Evolutionary conservation across 306 rosid genomes (phyloP), one percentile per base, ranked within the genome.

Genomic region (Cercis canadensis): DNA sequence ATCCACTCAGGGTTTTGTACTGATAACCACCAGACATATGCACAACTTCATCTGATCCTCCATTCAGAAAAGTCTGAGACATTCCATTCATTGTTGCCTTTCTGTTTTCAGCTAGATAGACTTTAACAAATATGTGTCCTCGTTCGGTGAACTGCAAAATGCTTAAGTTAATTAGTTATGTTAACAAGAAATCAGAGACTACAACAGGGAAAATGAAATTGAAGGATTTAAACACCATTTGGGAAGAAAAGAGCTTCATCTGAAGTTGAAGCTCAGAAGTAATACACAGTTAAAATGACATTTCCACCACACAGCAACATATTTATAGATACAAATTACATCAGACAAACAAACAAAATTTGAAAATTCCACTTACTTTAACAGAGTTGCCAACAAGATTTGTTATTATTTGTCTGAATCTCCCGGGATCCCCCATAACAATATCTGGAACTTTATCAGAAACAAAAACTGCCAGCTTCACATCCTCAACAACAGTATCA

Each of bases 351-450:
- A 68, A 58, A 31, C 6, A 37, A 61, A 75, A 4, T 52, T 47
- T 3, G 60, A 72, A 74, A 46, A 49, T 31, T 55, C 8, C 62
- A 70, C 96, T 76, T 80, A 91, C 99, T 80, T 95, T 95, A 66
- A 95, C 92, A 43, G 99, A 95, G 88, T 95, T 95, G 45, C 96
- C 96, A 51, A 95, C 99, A 66, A 95, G 97, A 82, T 95, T 95
- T 70, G 97, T 95, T 46, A 95, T 78, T 34, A 95, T 91, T 76
- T 95, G 99, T 72, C 99, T 85, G 89, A 95, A 95, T 82, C 99
- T 83, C 77, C 99, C 96, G 0, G 97, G 96, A 87, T 95, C 99
- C 33, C 99, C 99, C 76, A 83, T 82, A 44, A 95, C 89, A 75
- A 85, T 67, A 56, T 89, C 88, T 17, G 99, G 99, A 77, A 95